Percentiles rank a stretch among this genome's conserved stretches.
Conservation (phyloP, 495 filamentous ascomycete genomes). For the Schizothecium vesticola region DNA sequence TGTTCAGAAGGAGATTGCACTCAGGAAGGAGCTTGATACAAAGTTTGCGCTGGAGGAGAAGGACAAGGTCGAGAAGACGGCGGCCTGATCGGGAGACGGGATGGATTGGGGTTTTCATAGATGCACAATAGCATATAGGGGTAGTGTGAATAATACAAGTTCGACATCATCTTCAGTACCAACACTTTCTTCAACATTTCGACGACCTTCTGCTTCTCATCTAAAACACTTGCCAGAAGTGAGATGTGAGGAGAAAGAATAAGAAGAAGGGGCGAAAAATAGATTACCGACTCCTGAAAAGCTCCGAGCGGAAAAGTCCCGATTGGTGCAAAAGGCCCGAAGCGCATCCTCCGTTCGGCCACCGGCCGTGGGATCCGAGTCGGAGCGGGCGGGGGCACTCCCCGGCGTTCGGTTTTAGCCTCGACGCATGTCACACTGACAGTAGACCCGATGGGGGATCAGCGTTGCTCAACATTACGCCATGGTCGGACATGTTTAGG, state of each 20-base stretch:
- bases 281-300: not conserved
- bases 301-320: not conserved
- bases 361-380: not conserved
- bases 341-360: not conserved
- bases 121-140: not conserved
- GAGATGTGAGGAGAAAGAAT: not conserved
- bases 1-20: slow-evolving; percentile 23
- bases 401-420: not conserved
- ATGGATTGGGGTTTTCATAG: no score
- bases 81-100: not conserved
- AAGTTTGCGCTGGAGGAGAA: slow-evolving; percentile 28
- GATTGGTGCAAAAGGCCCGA: not conserved
- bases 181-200: not conserved
- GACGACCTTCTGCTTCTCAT: not conserved
- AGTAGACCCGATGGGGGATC: not conserved
- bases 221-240: not conserved
- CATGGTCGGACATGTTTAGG: not conserved
- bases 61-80: not conserved
- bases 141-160: not conserved
- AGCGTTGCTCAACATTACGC: not conserved
- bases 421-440: not conserved
- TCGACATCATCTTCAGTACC: not conserved
- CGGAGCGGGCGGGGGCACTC: not conserved
- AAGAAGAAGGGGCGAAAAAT: not conserved
- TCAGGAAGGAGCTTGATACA: slow-evolving; percentile 26